Conservation (phyloP, 2,329 filamentous ascomycete genomes). For the Fusarium devonianum region DNA sequence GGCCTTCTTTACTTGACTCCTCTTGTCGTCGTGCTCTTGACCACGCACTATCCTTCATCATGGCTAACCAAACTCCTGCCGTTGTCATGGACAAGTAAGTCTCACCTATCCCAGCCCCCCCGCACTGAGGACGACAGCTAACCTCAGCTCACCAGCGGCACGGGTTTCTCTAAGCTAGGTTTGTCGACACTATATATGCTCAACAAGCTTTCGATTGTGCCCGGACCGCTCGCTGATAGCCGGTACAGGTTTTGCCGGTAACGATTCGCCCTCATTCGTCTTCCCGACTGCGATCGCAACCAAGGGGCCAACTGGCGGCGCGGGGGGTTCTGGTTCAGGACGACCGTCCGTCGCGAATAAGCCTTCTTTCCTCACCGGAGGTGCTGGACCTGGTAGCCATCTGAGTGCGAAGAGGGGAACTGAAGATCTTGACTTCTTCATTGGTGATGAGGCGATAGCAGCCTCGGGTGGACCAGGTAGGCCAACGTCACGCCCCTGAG, state of each 20-base stretch:
- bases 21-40: slow-evolving; percentile 27
- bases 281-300: slow-evolving; percentile 99
- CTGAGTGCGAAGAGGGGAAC: slow-evolving; percentile 92
- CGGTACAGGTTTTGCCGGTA: slow-evolving; percentile 88
- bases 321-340: slow-evolving; percentile 81
- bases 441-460: slow-evolving; percentile 92
- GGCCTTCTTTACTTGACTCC: slow-evolving; percentile 13
- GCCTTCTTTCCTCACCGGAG: slow-evolving; percentile 91
- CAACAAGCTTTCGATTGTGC: slow-evolving; percentile 9
- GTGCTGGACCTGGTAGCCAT: slow-evolving; percentile 82
- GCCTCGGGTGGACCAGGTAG: slow-evolving; percentile 83
- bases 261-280: slow-evolving; percentile 98
- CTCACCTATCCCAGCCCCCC: slow-evolving; percentile 47
- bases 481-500: slow-evolving; percentile 30
- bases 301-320: slow-evolving; percentile 77
- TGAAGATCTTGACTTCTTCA: slow-evolving; percentile 98
- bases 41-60: slow-evolving; percentile 51
- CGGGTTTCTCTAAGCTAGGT: slow-evolving; percentile 99
- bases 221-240: slow-evolving; percentile 37
- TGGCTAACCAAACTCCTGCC: slow-evolving; percentile 99
- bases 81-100: slow-evolving; percentile 99
- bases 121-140: slow-evolving; percentile 42
- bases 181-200: slow-evolving; percentile 45
- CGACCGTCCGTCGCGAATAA: slow-evolving; percentile 92
- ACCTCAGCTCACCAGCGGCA: slow-evolving; percentile 74